A percentile compares a stretch with the other conserved stretches of the same genome.
These are phyloP conservation scores for Amphibolis antarctica DNA, from an alignment of 106 monocot genomes.

Conservation along the genomic window DNA sequence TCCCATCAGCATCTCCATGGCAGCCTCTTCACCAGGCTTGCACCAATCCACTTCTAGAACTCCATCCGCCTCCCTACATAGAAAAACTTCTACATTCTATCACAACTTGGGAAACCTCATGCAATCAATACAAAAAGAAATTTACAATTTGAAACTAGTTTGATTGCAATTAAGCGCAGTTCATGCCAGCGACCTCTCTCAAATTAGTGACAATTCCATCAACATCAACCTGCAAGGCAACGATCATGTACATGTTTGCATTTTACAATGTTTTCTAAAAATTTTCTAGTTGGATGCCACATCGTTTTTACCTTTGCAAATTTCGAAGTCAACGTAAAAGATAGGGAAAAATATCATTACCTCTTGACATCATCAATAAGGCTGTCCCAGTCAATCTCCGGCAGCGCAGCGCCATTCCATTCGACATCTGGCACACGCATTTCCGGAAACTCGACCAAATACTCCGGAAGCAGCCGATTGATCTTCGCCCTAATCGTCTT, in stretches of 20 bases:
- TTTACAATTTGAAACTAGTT: too few species aligned
- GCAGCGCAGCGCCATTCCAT: constrained; percentile 31
- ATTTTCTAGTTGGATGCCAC: neutral
- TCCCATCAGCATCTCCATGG: constrained; percentile 71
- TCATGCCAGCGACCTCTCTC: too few species aligned
- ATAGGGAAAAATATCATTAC: constrained; percentile 13
- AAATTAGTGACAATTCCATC: too few species aligned
- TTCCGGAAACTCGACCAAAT: constrained; percentile 65
- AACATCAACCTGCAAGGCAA: too few species aligned
- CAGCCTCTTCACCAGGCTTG: constrained; percentile 74
- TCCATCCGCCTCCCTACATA: constrained; percentile 47
- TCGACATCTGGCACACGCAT: constrained; percentile 9
- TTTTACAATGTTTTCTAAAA: too few species aligned
- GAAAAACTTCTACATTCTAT: neutral
- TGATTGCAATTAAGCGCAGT: too few species aligned
- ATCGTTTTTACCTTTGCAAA: neutral
- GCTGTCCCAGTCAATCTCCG: constrained; percentile 65
- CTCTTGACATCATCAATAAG: constrained; percentile 47
- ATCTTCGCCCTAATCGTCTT: constrained; percentile 73
- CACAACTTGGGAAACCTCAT: neutral
- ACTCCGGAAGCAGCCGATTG: constrained; percentile 48
- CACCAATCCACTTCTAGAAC: constrained; percentile 86
- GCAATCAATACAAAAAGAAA: too few species aligned
- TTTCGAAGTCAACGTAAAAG: neutral
- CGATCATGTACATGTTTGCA: too few species aligned